Conservation (phyloP, 2,329 filamentous ascomycete genomes). For the Cryphonectria japonica region DNA sequence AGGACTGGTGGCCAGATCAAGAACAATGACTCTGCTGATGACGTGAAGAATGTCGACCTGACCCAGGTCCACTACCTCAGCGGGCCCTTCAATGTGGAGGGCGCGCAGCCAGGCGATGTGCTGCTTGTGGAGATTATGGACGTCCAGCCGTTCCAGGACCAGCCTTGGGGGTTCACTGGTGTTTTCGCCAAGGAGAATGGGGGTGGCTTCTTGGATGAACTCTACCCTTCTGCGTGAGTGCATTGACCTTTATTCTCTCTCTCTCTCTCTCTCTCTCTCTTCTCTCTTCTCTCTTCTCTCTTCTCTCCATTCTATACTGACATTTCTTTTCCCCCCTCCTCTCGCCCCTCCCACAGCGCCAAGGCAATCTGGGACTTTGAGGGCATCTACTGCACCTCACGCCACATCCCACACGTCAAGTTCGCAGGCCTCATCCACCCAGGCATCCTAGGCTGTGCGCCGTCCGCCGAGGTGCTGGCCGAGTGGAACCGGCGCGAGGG, state of each 20-base stretch:
- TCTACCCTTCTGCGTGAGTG: constrained; percentile 79
- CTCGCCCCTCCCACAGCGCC: constrained; percentile 36
- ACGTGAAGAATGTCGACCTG: constrained; percentile 81
- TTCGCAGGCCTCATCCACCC: constrained; percentile 91
- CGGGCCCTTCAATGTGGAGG: constrained; percentile 85
- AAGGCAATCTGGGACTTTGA: constrained; percentile 66
- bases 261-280: not conserved
- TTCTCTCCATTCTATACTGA: not conserved
- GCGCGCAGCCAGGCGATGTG: constrained; percentile 82
- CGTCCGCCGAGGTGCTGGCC: constrained; percentile 74
- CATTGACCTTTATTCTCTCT: constrained; percentile 7
- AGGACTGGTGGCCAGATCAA: constrained; percentile 79
- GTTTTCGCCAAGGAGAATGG: constrained; percentile 81
- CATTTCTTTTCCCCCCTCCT: not conserved
- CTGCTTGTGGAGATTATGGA: constrained; percentile 90
- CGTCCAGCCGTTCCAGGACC: constrained; percentile 83
- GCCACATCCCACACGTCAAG: constrained; percentile 84
- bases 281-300: not conserved
- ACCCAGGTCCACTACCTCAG: constrained; percentile 86
- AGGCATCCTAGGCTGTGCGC: constrained; percentile 87
- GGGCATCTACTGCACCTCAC: constrained; percentile 72
- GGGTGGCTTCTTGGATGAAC: constrained; percentile 85
- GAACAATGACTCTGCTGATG: constrained; percentile 89
- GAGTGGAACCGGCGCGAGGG: constrained; percentile 85
- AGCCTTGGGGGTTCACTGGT: constrained; percentile 90